Base-by-base conservation (phyloP, 1,139 yeast species). In the Geotrichum siamense region DNA sequence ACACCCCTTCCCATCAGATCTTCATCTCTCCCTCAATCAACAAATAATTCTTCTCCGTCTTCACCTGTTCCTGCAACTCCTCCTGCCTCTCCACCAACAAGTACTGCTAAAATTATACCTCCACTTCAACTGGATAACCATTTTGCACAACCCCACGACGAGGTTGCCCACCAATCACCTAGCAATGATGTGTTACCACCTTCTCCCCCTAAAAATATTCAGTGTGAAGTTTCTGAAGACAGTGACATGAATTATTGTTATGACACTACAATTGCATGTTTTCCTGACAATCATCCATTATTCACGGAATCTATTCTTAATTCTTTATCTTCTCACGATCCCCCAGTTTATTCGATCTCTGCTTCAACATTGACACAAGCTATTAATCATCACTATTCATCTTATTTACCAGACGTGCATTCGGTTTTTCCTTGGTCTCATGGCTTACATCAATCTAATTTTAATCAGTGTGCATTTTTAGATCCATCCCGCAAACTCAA, bases 351-450 rank as follows among this genome's bases (percentile, higher is more conserved):
- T 19, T 48, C 49, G 20, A 48, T 64, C 13, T 51, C 60, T 5
- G 63, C 67, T 4, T 36, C 45, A 3, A 51, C 52, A 12, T 51
- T 63, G 16, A 57, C 56, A 4, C 48, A 41, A 4, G 70, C 56
- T 55, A 60, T 48, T 9, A 58, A 58, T 44, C 45, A 50, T 32
- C 60, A 58, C 40, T 59, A 61, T 39, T 54, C 70, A 47, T 62
- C 70, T 6, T 74, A 76, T 1, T 64, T 86, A 29, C 95, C 96
- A 0, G 76, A 73, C 1, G 80, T 91, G 12, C 73, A 69, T 22
- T 61, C 58, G 6, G 76, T 87, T 72, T 89, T 87, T 55, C 97
- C 97, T 1, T 87, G 96, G 96, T 69, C 85, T 34, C 96, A 87
- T 59, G 94, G 95, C 0, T 52, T 67, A 32, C 61, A 61, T 48